Evolutionary conservation across 2,329 filamentous ascomycete species (phyloP).

Genomic region (Aspergillus flavus): DNA sequence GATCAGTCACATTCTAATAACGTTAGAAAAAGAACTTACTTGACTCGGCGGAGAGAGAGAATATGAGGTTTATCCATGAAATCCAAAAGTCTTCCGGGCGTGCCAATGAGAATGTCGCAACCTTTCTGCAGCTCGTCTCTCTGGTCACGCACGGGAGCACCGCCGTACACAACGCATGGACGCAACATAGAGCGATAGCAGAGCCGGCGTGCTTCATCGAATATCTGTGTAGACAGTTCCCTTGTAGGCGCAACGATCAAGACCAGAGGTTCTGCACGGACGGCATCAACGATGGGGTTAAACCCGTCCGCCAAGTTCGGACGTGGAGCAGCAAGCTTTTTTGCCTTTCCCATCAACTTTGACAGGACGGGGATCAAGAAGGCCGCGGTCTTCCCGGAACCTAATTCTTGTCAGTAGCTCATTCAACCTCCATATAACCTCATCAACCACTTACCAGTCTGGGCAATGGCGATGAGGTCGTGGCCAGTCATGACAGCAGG

Average conservation of each 20-base stretch:
- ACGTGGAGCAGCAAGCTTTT: slow-evolving; percentile 75
- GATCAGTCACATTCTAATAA: slow-evolving; percentile 3
- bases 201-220: slow-evolving; percentile 87
- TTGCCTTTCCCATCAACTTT: slow-evolving; percentile 92
- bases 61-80: slow-evolving; percentile 73
- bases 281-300: slow-evolving; percentile 52
- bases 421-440: neutral
- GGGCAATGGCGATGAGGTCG: slow-evolving; percentile 86
- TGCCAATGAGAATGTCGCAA: slow-evolving; percentile 86
- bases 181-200: slow-evolving; percentile 95
- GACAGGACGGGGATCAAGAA: slow-evolving; percentile 89
- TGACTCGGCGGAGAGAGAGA: slow-evolving; percentile 73
- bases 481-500: slow-evolving; percentile 75
- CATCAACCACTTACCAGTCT: slow-evolving; percentile 72
- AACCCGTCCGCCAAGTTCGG: slow-evolving; percentile 64
- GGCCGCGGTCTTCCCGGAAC: slow-evolving; percentile 93
- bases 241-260: slow-evolving; percentile 84
- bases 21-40: slow-evolving; percentile 50
- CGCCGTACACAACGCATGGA: slow-evolving; percentile 87
- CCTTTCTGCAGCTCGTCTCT: slow-evolving; percentile 74
- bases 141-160: slow-evolving; percentile 71
- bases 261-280: slow-evolving; percentile 83
- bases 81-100: slow-evolving; percentile 82
- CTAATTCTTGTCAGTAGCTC: slow-evolving; percentile 51
- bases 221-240: slow-evolving; percentile 91